Conservation (phyloP, 139 green algal genomes). For the Picochlorum sp. region DNA sequence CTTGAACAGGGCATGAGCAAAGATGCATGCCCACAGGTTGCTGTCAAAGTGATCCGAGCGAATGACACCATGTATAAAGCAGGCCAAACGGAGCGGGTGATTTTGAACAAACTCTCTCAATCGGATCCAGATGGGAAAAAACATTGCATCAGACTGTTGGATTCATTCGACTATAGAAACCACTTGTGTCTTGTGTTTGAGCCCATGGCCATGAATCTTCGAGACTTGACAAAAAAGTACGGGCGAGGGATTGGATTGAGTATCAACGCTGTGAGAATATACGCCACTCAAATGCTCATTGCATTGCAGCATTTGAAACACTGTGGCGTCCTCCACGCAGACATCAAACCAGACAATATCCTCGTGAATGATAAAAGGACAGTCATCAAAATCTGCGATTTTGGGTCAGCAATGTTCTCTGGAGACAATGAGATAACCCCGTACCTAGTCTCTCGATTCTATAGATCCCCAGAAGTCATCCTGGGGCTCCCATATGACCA, state of each 20-base stretch:
- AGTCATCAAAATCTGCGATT: conserved; percentile 84
- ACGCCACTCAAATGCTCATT: conserved; percentile 86
- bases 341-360: conserved; percentile 99
- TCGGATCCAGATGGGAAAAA: conserved; percentile 77
- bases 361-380: conserved; percentile 80
- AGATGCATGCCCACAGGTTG: conserved; percentile 45
- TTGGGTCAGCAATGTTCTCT: conserved; percentile 89
- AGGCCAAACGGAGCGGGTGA: conserved; percentile 59
- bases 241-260: conserved; percentile 90
- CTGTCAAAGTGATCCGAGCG: conserved; percentile 81
- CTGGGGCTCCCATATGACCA: conserved; percentile 86
- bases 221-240: conserved; percentile 92
- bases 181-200: conserved; percentile 97
- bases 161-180: conserved; percentile 86
- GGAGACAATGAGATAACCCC: conserved; percentile 95
- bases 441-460: conserved; percentile 96
- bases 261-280: conserved; percentile 82
- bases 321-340: conserved; percentile 88
- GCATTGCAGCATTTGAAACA: conserved; percentile 76
- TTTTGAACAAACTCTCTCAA: conserved; percentile 70
- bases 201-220: conserved; percentile 82
- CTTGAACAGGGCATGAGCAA: neutral
- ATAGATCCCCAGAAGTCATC: conserved; percentile 92
- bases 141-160: conserved; percentile 83
- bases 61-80: conserved; percentile 81